Evolutionary conservation across 257 asterid species (phyloP), one percentile per base, ranked within the genome.

Genomic region (Nicotiana sylvestris): DNA sequence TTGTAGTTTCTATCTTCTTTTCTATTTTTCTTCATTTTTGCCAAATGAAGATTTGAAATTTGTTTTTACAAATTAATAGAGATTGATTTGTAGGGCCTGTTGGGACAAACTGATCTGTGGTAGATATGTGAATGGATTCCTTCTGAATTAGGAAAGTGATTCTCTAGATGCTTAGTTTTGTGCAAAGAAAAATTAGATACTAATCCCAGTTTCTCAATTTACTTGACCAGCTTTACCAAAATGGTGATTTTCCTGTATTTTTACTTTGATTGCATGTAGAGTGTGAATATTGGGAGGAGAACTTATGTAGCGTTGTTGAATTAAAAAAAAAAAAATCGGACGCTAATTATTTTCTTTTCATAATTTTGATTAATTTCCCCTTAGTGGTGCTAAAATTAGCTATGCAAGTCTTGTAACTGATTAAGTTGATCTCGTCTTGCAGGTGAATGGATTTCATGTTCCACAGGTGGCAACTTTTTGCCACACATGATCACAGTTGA

Each of bases 381-480:
- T n/a, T 49, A 60, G 17, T 76, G 77, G n/a, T 49, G 72, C 70
- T 9, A 2, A 33, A 13, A 9, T 12, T 74, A 74, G 16, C 62
- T 27, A 43, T 74, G 80, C 39, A 49, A 49, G 1, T 74, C 57
- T 49, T 15, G 80, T 12, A 49, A 15, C 80, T 74, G 29, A 74
- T 49, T 21, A 0, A 7, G 35, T 39, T 2, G 49, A 11, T 80
- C 9, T 78, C 80, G 51, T 72, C 66, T 78, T 84, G 83, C 87
- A 92, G 98, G 93, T 83, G 97, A 90, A 67, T 87, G 90, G 89
- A 82, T 88, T 74, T 90, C 90, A 67, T 88, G 91, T 87, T 83
- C 88, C 18, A 91, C 95, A 13, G 97, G 97, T 68, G 92, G 91
- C 37, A 87, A 84, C 88, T 93, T 93, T 85, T 83, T 90, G 83